These are phyloP conservation scores for Violaceomyces palustris DNA, from an alignment of 1,284 basidiomycete genomes.

Conservation along the genomic window DNA sequence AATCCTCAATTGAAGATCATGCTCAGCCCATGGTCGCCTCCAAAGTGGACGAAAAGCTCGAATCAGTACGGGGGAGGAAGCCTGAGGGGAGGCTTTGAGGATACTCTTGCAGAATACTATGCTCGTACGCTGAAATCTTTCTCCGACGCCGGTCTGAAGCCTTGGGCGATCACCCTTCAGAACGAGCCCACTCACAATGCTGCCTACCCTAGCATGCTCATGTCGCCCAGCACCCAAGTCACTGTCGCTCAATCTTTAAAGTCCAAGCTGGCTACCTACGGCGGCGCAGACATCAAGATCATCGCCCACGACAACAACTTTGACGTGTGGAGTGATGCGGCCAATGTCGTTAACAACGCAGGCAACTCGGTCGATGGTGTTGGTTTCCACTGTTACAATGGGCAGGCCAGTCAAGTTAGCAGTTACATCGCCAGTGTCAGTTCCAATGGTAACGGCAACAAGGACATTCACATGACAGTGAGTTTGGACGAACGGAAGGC, in stretches of 20 bases:
- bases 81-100: slow-evolving; percentile 15
- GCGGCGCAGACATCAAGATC: slow-evolving; percentile 11
- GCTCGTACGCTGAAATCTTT: slow-evolving; percentile 14
- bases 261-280: slow-evolving; percentile 4
- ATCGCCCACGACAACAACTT: slow-evolving; percentile 42
- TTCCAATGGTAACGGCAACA: slow-evolving; percentile 1
- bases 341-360: slow-evolving; percentile 24
- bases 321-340: slow-evolving; percentile 13
- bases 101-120: slow-evolving; percentile 28
- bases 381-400: slow-evolving; percentile 42
- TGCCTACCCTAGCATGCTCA: slow-evolving; percentile 28
- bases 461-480: slow-evolving; percentile 28
- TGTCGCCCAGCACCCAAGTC: slow-evolving; percentile 10
- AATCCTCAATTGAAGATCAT: slow-evolving; percentile 31
- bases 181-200: slow-evolving; percentile 33
- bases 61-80: slow-evolving; percentile 24
- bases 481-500: too few relatives aligned
- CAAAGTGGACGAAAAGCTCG: slow-evolving; percentile 39
- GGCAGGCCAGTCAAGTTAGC: slow-evolving; percentile 12
- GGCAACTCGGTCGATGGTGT: slow-evolving; percentile 24
- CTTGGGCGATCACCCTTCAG: slow-evolving; percentile 37
- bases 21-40: slow-evolving; percentile 31
- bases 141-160: slow-evolving; percentile 10
- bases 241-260: slow-evolving; percentile 15
- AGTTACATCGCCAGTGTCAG: slow-evolving; percentile 9